A percentile compares a stretch with the other conserved stretches of the same genome.
phyloP scores from a whole-genome alignment of 805 yeast genomes.

The Lachancea sp. region DNA sequence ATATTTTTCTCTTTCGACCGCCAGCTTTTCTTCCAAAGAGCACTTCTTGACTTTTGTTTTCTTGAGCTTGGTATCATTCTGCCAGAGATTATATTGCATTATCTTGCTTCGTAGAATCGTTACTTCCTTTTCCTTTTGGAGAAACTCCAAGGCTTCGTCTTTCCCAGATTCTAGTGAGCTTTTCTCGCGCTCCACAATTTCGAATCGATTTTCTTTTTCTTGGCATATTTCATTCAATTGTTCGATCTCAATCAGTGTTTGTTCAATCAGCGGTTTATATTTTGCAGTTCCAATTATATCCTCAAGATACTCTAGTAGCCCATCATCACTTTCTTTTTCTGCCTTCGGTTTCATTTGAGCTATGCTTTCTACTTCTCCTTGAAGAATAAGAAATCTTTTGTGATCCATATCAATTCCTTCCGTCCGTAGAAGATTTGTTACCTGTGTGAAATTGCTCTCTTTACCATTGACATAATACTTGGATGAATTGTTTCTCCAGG shows the following conservation, averaged over 20 bases:
- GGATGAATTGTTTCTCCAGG: slow-evolving; percentile 68
- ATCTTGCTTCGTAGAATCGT: slow-evolving; percentile 47
- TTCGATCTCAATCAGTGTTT: slow-evolving; percentile 53
- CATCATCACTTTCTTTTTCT: slow-evolving; percentile 86
- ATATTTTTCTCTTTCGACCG: slow-evolving; percentile 40
- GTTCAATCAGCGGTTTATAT: slow-evolving; percentile 73
- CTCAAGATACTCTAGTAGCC: slow-evolving; percentile 86
- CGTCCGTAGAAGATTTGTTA: slow-evolving; percentile 62
- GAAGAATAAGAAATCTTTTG: slow-evolving; percentile 86
- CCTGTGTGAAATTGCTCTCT: slow-evolving; percentile 69
- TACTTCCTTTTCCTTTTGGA: slow-evolving; percentile 58
- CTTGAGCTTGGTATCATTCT: slow-evolving; percentile 37
- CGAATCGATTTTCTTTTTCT: slow-evolving; percentile 75
- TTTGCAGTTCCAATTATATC: slow-evolving; percentile 93
- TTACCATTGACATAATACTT: slow-evolving; percentile 68
- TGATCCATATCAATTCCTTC: slow-evolving; percentile 93
- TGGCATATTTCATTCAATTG: slow-evolving; percentile 71
- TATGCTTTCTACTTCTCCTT: slow-evolving; percentile 97
- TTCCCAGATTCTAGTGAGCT: slow-evolving; percentile 55
- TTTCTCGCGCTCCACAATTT: slow-evolving; percentile 73
- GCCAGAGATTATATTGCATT: slow-evolving; percentile 45
- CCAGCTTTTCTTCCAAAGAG: slow-evolving; percentile 38
- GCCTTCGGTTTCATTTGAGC: slow-evolving; percentile 99
- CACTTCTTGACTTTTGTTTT: slow-evolving; percentile 35
- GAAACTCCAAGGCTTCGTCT: slow-evolving; percentile 58